A percentile compares a stretch with the other conserved stretches of the same genome.
These are phyloP conservation scores for Rhamnella rubrinervis DNA, from an alignment of 331 rosid genomes.

Conservation along the genomic window DNA sequence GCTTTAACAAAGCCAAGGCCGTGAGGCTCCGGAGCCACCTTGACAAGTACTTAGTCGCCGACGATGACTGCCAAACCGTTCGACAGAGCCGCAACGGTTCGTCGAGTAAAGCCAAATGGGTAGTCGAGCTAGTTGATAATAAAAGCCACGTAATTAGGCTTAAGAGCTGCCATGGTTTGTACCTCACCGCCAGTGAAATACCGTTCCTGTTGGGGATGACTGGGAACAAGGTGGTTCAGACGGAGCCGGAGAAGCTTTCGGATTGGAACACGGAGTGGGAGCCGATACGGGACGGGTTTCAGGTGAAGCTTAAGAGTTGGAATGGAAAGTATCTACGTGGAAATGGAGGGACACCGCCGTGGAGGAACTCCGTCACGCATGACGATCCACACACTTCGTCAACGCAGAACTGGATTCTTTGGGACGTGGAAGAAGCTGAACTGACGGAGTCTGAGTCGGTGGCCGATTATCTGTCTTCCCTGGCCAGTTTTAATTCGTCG, in stretches of 20 bases:
- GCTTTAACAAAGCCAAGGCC: conserved; percentile 46
- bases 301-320: conserved; percentile 62
- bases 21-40: conserved; percentile 72
- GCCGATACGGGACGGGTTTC: conserved; percentile 73
- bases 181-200: conserved; percentile 53
- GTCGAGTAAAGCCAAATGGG: conserved; percentile 54
- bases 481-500: conserved; percentile 34
- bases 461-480: conserved; percentile 32
- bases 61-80: conserved; percentile 41
- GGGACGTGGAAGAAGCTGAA: conserved; percentile 57
- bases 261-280: conserved; percentile 63
- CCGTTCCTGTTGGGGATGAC: conserved; percentile 67
- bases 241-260: conserved; percentile 6
- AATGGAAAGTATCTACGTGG: conserved; percentile 64
- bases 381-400: conserved; percentile 55
- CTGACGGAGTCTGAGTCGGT: conserved; percentile 30
- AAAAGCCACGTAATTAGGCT: conserved; percentile 42
- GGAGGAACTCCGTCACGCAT: conserved; percentile 76
- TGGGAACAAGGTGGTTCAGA: conserved; percentile 48
- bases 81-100: conserved; percentile 63
- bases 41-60: conserved; percentile 71
- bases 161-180: conserved; percentile 58
- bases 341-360: conserved; percentile 77
- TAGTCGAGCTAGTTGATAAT: conserved; percentile 45
- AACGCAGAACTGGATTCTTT: conserved; percentile 58